phyloP scores from a whole-genome alignment of 345 rosid genomes.

The Aurinia saxatilis region DNA sequence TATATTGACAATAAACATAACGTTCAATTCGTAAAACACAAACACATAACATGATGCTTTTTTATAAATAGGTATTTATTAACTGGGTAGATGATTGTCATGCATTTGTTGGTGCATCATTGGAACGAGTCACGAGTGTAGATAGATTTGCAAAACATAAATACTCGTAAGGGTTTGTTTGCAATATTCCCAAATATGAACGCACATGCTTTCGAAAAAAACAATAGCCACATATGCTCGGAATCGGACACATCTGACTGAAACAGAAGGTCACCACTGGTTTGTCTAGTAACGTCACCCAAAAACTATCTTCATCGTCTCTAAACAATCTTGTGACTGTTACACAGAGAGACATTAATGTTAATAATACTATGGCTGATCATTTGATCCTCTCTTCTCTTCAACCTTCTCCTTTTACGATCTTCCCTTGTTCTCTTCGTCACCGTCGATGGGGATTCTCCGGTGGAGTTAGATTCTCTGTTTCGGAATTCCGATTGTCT shows the following conservation, averaged over 20 bases:
- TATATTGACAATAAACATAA: too few relatives aligned
- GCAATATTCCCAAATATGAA: too few relatives aligned
- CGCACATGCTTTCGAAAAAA: background rate
- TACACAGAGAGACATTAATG: conserved; percentile 5
- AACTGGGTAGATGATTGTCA: too few relatives aligned
- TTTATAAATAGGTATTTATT: too few relatives aligned
- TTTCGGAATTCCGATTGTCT: conserved; percentile 5
- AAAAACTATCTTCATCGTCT: conserved; percentile 3
- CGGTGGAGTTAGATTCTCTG: conserved; percentile 9
- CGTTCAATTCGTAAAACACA: too few relatives aligned
- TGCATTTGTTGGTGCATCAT: too few relatives aligned
- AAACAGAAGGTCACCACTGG: conserved; percentile 17
- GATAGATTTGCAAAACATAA: too few relatives aligned
- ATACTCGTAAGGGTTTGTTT: too few relatives aligned
- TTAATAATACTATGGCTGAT: conserved; percentile 18
- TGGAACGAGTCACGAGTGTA: too few relatives aligned
- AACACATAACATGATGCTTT: too few relatives aligned
- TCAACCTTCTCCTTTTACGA: conserved; percentile 12
- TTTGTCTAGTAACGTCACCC: background rate
- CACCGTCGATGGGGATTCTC: conserved; percentile 8
- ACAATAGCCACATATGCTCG: conserved; percentile 1
- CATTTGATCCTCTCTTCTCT: conserved; percentile 23
- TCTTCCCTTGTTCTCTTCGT: conserved; percentile 11
- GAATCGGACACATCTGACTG: background rate
- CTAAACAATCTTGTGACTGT: conserved; percentile 3